Evolutionary conservation across 2,329 filamentous ascomycete species (phyloP), one percentile per base, ranked within the genome.

Genomic region (Xylaria sp.): DNA sequence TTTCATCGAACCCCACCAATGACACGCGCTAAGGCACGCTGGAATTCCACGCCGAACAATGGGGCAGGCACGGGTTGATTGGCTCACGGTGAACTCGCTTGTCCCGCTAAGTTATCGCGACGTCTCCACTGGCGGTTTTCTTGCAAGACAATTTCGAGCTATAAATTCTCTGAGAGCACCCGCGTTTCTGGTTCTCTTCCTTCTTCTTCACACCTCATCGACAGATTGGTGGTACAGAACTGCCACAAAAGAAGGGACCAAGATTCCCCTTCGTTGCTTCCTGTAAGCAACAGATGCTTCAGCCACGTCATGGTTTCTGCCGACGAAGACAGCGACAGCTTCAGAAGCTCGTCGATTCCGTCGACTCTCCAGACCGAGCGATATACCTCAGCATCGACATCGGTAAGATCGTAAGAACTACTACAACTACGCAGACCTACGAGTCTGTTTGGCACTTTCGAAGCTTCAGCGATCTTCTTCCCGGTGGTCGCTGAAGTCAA

Each of bases 401-500:
- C 59, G 63, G 63, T 63, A 65, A 59, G 55, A n/a, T 53, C 23
- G 54, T 54, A 58, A 54, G 1, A 16, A 16, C 16, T 16, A 23
- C 7, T 47, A 35, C 23, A 6, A 42, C 8, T 42, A 42, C 23
- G 3, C 23, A 30, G 23, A 30, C 23, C 23, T 30, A 30, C 23
- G 23, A 9, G 23, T 34, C 52, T 52, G 52, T 10, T 37, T 77
- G 90, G 90, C 90, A 87, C 89, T 90, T 90, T 94, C 90, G 90
- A 94, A 94, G 90, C 90, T 92, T 91, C 90, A 78, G 80, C 81
- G 87, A 81, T 76, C 80, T 78, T 79, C 74, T 80, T 66, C 68
- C 75, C 83, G 75, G 83, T 91, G 87, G 84, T 88, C 86, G 83
- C 80, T 72, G 89, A 81, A 91, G 90, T 93, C 90, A 93, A 92